These are phyloP conservation scores for Xylariales sp. DNA, from an alignment of 2,329 filamentous ascomycete species.

Conservation along the genomic window DNA sequence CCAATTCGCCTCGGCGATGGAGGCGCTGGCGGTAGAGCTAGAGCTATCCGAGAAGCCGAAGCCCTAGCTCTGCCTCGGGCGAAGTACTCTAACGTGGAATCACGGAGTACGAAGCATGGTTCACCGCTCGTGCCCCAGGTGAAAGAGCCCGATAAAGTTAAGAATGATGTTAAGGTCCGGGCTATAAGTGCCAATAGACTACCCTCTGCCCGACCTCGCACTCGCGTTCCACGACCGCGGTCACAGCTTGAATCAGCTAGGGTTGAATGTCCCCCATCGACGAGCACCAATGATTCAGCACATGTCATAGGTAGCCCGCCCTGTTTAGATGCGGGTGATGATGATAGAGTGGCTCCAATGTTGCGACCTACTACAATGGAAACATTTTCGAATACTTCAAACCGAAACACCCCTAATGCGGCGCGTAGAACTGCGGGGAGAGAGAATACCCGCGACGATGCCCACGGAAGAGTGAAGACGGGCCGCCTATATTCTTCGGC, in stretches of 20 bases:
- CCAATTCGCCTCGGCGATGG: background rate
- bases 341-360: background rate
- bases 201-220: constrained; percentile 10
- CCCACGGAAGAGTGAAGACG: background rate
- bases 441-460: background rate
- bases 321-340: background rate
- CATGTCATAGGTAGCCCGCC: background rate
- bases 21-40: background rate
- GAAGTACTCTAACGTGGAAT: background rate
- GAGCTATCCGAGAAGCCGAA: background rate
- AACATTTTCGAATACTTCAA: background rate
- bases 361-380: background rate
- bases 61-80: background rate
- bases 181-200: constrained; percentile 20
- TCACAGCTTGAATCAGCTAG: background rate
- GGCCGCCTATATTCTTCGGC: background rate
- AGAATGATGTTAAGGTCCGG: background rate
- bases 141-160: background rate
- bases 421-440: background rate
- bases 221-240: constrained; percentile 9
- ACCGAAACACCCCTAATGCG: background rate
- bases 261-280: background rate
- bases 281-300: background rate
- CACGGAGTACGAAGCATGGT: background rate
- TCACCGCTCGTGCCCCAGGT: background rate